Evolutionary conservation across 495 filamentous ascomycete genomes (phyloP).

Genomic region (Aspergillus incahuasiensis): DNA sequence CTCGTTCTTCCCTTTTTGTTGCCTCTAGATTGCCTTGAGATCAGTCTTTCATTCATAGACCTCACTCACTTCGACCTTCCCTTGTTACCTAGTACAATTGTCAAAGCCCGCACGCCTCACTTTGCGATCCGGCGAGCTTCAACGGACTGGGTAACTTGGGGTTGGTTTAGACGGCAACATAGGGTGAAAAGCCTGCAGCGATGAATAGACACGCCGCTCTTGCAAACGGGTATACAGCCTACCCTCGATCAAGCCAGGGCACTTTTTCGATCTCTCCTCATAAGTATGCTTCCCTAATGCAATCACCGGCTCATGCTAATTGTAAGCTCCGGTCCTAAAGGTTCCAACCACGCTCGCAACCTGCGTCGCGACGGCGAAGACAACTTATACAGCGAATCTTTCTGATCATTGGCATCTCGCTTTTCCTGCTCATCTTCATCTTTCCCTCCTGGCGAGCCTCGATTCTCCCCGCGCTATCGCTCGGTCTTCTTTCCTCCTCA

Average conservation of each 20-base stretch:
- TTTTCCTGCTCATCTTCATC: constrained; percentile 65
- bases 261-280: constrained; percentile 88
- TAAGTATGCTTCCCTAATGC: constrained; percentile 47
- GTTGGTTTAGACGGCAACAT: constrained; percentile 11
- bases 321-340: constrained; percentile 36
- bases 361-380: constrained; percentile 66
- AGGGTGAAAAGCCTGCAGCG: constrained; percentile 25
- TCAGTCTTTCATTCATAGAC: background rate
- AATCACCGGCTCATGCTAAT: background rate
- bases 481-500: constrained; percentile 63
- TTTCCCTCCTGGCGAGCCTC: constrained; percentile 64
- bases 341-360: constrained; percentile 82
- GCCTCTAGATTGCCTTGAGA: background rate
- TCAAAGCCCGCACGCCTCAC: background rate
- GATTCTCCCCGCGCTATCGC: constrained; percentile 55
- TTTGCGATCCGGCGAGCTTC: constrained; percentile 1
- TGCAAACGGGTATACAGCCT: constrained; percentile 70
- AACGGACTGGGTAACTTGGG: constrained; percentile 1
- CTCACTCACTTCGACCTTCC: background rate
- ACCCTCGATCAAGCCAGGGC: constrained; percentile 50
- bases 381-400: constrained; percentile 68
- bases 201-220: constrained; percentile 65
- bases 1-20: background rate
- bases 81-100: background rate
- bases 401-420: constrained; percentile 40